phyloP scores from a whole-genome alignment of 352 stramenopile genomes.

The Globisporangium alternatum region DNA sequence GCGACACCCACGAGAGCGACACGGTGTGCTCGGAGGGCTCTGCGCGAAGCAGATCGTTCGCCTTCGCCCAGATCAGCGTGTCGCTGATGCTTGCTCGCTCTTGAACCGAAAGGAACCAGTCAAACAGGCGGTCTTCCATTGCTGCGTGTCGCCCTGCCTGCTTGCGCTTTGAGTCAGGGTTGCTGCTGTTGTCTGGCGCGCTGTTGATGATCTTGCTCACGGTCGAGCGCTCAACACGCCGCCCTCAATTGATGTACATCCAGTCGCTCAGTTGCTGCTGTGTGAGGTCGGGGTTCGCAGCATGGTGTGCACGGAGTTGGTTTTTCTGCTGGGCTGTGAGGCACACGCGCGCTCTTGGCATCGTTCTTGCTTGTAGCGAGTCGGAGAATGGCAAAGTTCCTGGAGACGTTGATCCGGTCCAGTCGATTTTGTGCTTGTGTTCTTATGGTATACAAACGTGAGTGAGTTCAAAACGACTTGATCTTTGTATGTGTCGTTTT shows the following conservation, averaged over 20 bases:
- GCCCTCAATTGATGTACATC: not conserved
- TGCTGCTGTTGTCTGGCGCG: not conserved
- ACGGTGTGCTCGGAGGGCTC: not conserved
- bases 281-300: not conserved
- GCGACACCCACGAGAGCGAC: constrained; percentile 12
- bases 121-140: not conserved
- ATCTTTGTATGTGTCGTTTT: constrained; percentile 1
- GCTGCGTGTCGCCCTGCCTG: not conserved
- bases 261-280: constrained; percentile 1
- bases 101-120: not conserved
- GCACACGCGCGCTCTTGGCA: not conserved
- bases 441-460: not conserved
- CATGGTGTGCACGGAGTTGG: not conserved
- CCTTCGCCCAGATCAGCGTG: not conserved
- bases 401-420: not conserved
- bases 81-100: constrained; percentile 2
- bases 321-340: not conserved
- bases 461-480: constrained; percentile 6
- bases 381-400: not conserved
- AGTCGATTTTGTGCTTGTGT: constrained; percentile 5
- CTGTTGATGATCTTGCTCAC: constrained; percentile 1
- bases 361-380: not conserved
- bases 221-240: not conserved
- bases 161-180: constrained; percentile 1
- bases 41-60: not conserved